Evolutionary conservation across 495 filamentous ascomycete genomes (phyloP).

Genomic region (Friedmanniomyces endolithicus): DNA sequence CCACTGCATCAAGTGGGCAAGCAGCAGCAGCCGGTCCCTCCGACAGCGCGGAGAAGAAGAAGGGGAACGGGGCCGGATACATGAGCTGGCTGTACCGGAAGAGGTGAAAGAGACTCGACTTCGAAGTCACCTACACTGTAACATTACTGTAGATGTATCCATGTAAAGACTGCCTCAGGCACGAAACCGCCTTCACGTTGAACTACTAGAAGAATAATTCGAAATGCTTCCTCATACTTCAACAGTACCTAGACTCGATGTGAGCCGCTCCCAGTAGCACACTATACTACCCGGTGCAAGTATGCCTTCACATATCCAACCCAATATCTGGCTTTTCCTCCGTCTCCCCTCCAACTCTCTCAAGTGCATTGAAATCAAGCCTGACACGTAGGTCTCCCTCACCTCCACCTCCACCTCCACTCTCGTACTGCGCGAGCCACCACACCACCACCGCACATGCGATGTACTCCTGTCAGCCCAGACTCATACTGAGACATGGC

Average conservation of each 20-base stretch:
- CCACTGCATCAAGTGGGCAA: background rate
- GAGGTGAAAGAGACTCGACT: background rate
- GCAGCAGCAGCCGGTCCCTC: background rate
- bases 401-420: no score
- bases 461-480: conserved; percentile 17
- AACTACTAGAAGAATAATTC: no score
- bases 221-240: background rate
- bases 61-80: conserved; percentile 2
- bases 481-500: conserved; percentile 5
- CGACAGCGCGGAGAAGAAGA: background rate
- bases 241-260: no score
- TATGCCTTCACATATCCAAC: conserved; percentile 33
- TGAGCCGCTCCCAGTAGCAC: no score
- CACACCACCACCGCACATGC: background rate
- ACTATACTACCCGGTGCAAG: background rate
- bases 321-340: conserved; percentile 51
- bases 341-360: conserved; percentile 55
- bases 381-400: conserved; percentile 57
- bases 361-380: conserved; percentile 52
- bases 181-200: no score
- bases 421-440: no score
- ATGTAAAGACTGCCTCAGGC: no score
- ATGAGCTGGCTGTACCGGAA: conserved; percentile 2
- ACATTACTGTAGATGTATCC: no score
- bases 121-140: no score